Evolutionary conservation across 2,329 filamentous ascomycete species (phyloP), one percentile per base, ranked within the genome.

Genomic region (Teratosphaeria zuluensis): DNA sequence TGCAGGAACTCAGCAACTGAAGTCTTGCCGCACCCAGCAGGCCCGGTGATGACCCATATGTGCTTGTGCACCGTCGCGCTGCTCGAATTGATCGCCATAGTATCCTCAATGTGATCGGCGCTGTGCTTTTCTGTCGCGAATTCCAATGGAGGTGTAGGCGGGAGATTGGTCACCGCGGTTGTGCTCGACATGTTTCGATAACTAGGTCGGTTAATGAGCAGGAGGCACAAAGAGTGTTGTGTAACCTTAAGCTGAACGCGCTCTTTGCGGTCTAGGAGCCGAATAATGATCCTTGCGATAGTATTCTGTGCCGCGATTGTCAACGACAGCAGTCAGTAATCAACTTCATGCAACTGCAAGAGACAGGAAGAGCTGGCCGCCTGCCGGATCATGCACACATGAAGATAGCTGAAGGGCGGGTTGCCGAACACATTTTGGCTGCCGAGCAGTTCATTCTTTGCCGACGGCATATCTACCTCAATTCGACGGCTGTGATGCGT

Each of bases 11-110:
- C 74, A 14, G 78, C 78, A 48, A 80, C 74, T 7, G 78, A 80
- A 59, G 75, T 81, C 72, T 82, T 82, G 31, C 79, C 79, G 62
- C 79, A 80, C 38, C 80, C 80, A 56, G 79, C 79, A 21, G 79
- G 79, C 5, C 79, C 80, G 21, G 78, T 80, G 31, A 81, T 75
- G 63, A 81, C 75, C 69, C 78, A 77, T 58, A 80, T 78, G 69
- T 80, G 77, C 62, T 77, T 74, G 59, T 76, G 73, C 61, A 33
- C 11, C 5, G 58, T 9, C 16, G n/a, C 11, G 35, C 46, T n/a
- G n/a, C 11, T 46, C 21, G 58, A 8, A n/a, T 24, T 19, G n/a
- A 19, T 24, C 32, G 38, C 28, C 21, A 33, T 58, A 35, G 30
- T 51, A 28, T 51, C 54, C 32, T n/a, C 54, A 24, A 21, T 51